Percentiles rank a stretch among this genome's conserved stretches.
Evolutionary conservation across 257 asterid genomes (phyloP).

Genomic region (Lycium barbarum): DNA sequence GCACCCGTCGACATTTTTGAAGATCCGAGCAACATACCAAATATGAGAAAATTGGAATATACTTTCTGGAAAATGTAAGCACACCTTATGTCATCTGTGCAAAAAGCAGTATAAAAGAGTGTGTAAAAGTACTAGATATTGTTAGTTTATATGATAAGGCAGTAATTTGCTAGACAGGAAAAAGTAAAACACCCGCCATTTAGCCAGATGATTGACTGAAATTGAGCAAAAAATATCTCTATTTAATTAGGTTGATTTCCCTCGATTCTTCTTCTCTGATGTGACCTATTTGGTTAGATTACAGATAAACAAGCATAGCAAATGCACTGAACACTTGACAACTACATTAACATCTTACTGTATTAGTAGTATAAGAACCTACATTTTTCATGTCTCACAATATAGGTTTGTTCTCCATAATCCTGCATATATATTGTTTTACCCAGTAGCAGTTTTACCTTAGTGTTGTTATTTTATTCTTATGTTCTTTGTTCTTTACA

Average conservation of each 20-base stretch:
- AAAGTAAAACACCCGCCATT: not conserved
- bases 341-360: not conserved
- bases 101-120: not conserved
- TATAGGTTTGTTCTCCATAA: not conserved
- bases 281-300: not conserved
- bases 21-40: too few relatives aligned
- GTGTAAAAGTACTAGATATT: not conserved
- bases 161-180: constrained; percentile 4
- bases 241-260: not conserved
- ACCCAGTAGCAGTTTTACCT: not conserved
- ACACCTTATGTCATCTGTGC: not conserved
- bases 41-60: too few relatives aligned
- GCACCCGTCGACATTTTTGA: too few relatives aligned
- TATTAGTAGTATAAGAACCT: not conserved
- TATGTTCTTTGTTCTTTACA: not conserved
- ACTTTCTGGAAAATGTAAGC: too few relatives aligned
- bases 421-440: not conserved
- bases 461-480: not conserved
- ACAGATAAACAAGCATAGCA: not conserved
- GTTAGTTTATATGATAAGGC: not conserved
- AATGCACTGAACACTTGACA: not conserved
- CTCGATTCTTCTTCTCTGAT: not conserved
- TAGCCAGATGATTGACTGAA: not conserved
- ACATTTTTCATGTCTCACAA: not conserved
- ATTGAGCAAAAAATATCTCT: not conserved